These are phyloP conservation scores for Verbena officinalis DNA, from an alignment of 257 asterid species.

Conservation along the genomic window DNA sequence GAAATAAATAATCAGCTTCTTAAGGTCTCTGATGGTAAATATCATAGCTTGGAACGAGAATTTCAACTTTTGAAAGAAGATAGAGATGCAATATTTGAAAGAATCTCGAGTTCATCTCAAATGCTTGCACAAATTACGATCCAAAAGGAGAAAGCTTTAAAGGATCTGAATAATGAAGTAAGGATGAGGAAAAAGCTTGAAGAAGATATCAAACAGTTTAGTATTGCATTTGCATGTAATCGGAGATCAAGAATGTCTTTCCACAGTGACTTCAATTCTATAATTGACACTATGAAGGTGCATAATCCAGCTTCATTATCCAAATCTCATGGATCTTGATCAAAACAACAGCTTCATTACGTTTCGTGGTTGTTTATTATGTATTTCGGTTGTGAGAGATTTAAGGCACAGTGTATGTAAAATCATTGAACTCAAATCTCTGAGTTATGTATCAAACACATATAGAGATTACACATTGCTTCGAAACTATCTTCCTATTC, in stretches of 20 bases:
- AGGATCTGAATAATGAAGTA: conserved; percentile 60
- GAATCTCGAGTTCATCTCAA: conserved; percentile 50
- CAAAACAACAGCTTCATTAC: background rate
- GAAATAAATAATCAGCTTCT: conserved; percentile 49
- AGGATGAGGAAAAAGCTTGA: conserved; percentile 74
- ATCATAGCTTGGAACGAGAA: conserved; percentile 69
- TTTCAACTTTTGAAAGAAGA: conserved; percentile 61
- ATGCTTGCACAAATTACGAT: conserved; percentile 49
- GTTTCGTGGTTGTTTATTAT: conserved; percentile 5
- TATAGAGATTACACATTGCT: conserved; percentile 20
- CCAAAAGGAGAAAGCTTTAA: conserved; percentile 62
- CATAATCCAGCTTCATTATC: conserved; percentile 54
- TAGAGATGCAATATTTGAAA: conserved; percentile 44
- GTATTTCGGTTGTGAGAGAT: background rate
- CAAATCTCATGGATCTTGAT: conserved; percentile 69
- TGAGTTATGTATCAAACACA: background rate
- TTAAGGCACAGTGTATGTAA: conserved; percentile 8
- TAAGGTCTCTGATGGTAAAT: conserved; percentile 55
- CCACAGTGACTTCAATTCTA: conserved; percentile 61
- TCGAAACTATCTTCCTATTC: background rate
- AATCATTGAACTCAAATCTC: background rate
- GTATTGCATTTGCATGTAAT: conserved; percentile 58
- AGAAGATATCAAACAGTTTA: conserved; percentile 68
- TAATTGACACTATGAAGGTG: conserved; percentile 57
- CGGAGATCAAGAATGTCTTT: conserved; percentile 60